A percentile compares a stretch with the other conserved stretches of the same genome.
These are phyloP conservation scores for Rosa chinensis DNA, from an alignment of 306 rosid species.

Conservation along the genomic window DNA sequence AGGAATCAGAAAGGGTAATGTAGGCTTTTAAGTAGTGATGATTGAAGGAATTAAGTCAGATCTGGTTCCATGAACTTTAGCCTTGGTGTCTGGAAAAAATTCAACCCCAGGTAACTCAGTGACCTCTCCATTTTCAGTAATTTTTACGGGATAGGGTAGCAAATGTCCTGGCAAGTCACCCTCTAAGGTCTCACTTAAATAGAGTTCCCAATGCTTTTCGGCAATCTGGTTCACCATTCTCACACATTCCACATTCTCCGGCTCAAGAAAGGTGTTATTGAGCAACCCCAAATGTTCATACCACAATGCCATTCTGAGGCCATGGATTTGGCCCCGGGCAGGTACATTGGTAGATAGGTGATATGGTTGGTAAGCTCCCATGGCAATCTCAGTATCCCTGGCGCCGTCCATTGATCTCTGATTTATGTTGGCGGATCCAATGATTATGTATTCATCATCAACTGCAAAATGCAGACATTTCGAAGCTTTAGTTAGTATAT, in stretches of 20 bases:
- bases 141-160: constrained; percentile 42
- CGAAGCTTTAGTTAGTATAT: neutral
- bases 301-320: constrained; percentile 56
- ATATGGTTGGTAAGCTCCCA: constrained; percentile 58
- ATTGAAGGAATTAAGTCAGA: constrained; percentile 45
- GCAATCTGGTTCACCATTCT: constrained; percentile 40
- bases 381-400: constrained; percentile 51
- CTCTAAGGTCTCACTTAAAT: constrained; percentile 23
- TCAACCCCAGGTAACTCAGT: constrained; percentile 26
- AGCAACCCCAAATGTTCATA: constrained; percentile 46
- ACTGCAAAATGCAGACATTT: constrained; percentile 27
- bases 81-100: constrained; percentile 46
- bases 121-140: constrained; percentile 38
- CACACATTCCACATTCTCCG: constrained; percentile 42
- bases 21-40: constrained; percentile 36
- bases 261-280: constrained; percentile 34
- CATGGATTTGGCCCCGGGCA: constrained; percentile 55
- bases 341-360: constrained; percentile 32
- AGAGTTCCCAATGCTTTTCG: constrained; percentile 34
- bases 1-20: neutral
- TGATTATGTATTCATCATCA: constrained; percentile 53
- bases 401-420: constrained; percentile 60
- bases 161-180: constrained; percentile 47
- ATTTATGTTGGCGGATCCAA: constrained; percentile 55
- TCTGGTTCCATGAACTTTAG: constrained; percentile 41